Base-by-base conservation (phyloP, 129 eudicot species). In the Saposhnikovia divaricata region DNA sequence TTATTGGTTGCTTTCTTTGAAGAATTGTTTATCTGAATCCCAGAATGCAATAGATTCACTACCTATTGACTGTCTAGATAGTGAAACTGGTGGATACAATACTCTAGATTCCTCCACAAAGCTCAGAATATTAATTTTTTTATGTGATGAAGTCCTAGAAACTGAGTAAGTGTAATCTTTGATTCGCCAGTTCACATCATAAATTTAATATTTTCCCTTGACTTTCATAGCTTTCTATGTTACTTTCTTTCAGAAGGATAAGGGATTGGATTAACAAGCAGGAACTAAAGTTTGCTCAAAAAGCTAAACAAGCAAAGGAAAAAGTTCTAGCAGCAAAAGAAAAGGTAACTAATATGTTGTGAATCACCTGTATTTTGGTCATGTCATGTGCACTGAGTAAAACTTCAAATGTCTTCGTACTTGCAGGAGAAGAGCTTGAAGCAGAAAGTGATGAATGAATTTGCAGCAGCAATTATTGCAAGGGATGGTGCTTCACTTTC, bases 111-210 rank as follows among this genome's bases (percentile, higher is more conserved):
- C 90, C 48, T 90, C 98, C 15, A 59, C 81, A 73, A 96, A 85
- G 86, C 99, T 96, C 79, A 81, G 66, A 83, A 81, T 95, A 37
- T 82, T 96, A 50, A 84, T 51, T 14, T 82, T 89, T 66, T 83
- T 92, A 39, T 95, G 97, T 43, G 99, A 95, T 77, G 96, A 95
- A 84, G 81, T 90, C 85, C 98, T 96, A 82, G 92, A 82, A 80
- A 90, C 97, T 7, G 84, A 45, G 97, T 95, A 90, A 88, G 93
- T 61, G 37, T 44, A 34, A 43, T 80, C 65, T 77, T 34, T n/a
- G 6, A n/a, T 44, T 72, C 15, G 4, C 25, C 43, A 57, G 46
- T 0, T 75, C 75, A 3, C 44, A 27, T 44, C 14, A 34, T 21
- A 28, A 27, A 55, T 18, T 3, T 27, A 8, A 42, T 9, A 10